These are phyloP conservation scores for Pythium biforme DNA, from an alignment of 352 stramenopile genomes.

Conservation along the genomic window DNA sequence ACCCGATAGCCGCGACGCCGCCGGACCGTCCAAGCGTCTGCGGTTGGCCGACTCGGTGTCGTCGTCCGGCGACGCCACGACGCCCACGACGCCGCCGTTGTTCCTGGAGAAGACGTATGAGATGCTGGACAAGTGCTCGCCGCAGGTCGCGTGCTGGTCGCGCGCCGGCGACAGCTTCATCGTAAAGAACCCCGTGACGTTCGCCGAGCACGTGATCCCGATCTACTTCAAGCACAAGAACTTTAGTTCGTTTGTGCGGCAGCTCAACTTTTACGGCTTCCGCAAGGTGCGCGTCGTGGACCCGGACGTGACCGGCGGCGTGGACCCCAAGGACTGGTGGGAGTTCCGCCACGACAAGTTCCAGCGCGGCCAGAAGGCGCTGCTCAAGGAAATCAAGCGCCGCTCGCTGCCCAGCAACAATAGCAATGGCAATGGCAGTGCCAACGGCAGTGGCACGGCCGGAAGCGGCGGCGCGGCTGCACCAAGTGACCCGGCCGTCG, in stretches of 20 bases:
- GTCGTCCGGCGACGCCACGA: not conserved
- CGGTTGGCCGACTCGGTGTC: constrained; percentile 12
- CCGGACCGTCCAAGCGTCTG: constrained; percentile 14
- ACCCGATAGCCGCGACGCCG: constrained; percentile 28
- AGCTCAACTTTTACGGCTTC: constrained; percentile 93
- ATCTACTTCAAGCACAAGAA: constrained; percentile 93
- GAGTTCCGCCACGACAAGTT: constrained; percentile 90
- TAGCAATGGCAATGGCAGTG: not conserved
- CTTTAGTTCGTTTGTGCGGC: constrained; percentile 91
- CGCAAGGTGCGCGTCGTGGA: constrained; percentile 71
- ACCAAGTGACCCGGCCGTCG: constrained; percentile 13
- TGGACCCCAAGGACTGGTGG: constrained; percentile 71
- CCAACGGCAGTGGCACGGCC: not conserved
- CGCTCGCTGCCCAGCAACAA: constrained; percentile 28
- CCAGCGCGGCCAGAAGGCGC: constrained; percentile 52
- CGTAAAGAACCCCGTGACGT: constrained; percentile 83
- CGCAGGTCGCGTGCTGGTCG: constrained; percentile 76
- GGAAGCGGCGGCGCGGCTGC: not conserved
- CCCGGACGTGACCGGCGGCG: constrained; percentile 30
- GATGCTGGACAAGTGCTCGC: constrained; percentile 82
- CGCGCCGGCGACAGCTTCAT: constrained; percentile 80
- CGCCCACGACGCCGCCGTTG: constrained; percentile 30
- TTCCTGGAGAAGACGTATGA: constrained; percentile 92
- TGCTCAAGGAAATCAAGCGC: constrained; percentile 79
- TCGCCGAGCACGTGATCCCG: constrained; percentile 87